Evolutionary conservation across 73 alveolate genomes (phyloP).

Genomic region (Paramecium bursaria): DNA sequence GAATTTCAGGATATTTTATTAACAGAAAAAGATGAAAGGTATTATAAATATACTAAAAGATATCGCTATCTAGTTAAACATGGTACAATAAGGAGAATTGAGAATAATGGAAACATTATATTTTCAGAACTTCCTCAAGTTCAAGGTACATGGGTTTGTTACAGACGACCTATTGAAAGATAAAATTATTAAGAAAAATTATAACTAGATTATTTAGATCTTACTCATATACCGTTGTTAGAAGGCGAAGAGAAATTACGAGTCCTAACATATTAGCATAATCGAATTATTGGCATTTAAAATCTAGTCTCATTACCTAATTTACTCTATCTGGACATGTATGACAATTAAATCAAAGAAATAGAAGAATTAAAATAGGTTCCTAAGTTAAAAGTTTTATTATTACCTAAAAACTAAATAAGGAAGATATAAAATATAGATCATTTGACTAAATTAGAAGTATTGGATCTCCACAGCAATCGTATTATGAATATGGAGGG

Average conservation of each 20-base stretch:
- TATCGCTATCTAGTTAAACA: constrained; percentile 81
- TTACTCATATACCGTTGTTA: constrained; percentile 86
- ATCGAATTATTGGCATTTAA: constrained; percentile 74
- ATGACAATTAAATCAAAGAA: constrained; percentile 83
- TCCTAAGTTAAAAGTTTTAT: constrained; percentile 78
- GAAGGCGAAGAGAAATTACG: constrained; percentile 90
- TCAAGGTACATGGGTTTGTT: constrained; percentile 81
- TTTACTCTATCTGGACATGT: constrained; percentile 80
- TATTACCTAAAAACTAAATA: constrained; percentile 82
- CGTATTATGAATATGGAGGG: constrained; percentile 81
- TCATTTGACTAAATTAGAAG: constrained; percentile 79
- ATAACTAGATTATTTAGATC: constrained; percentile 82
- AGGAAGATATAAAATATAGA: constrained; percentile 77
- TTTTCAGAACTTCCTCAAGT: constrained; percentile 85
- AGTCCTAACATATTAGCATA: constrained; percentile 77
- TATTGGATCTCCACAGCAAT: constrained; percentile 85
- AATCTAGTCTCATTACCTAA: constrained; percentile 82
- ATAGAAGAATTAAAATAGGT: constrained; percentile 81
- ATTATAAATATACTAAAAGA: constrained; percentile 25
- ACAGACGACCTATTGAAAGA: constrained; percentile 81
- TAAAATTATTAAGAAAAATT: constrained; percentile 79
- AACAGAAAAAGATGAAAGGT: constrained; percentile 68
- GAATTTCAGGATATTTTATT: constrained; percentile 57
- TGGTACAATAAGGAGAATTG: constrained; percentile 81
- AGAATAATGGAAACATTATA: constrained; percentile 80